Evolutionary conservation across 352 stramenopile species (phyloP).

Genomic region (Phytophthora aleatoria): DNA sequence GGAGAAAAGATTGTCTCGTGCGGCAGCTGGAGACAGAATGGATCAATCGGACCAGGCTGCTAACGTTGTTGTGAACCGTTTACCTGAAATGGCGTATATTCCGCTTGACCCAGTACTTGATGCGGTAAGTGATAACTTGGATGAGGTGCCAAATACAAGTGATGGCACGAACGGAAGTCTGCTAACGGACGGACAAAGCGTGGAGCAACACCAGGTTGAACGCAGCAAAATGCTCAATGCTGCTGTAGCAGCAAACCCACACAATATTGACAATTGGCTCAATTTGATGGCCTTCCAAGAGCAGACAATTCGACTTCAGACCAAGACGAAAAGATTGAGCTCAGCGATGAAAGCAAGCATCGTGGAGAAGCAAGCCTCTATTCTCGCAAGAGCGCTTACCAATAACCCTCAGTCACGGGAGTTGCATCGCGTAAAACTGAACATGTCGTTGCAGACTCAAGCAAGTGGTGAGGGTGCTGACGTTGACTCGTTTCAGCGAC

Average conservation of each 20-base stretch:
- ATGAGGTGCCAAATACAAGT: slow-evolving; percentile 4
- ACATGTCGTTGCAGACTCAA: slow-evolving; percentile 42
- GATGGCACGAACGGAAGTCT: slow-evolving; percentile 33
- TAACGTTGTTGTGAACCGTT: neutral
- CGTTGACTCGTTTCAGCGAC: slow-evolving; percentile 32
- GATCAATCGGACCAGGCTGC: slow-evolving; percentile 2
- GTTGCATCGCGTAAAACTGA: slow-evolving; percentile 56
- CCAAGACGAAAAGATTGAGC: slow-evolving; percentile 29
- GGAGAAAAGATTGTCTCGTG: slow-evolving; percentile 47
- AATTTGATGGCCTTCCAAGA: slow-evolving; percentile 81
- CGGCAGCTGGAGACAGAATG: slow-evolving; percentile 3
- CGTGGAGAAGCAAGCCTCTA: slow-evolving; percentile 66
- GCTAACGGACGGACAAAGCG: slow-evolving; percentile 68
- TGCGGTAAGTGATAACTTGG: neutral
- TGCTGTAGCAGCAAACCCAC: slow-evolving; percentile 41
- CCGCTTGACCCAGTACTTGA: slow-evolving; percentile 60
- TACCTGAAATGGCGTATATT: slow-evolving; percentile 60
- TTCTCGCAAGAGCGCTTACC: slow-evolving; percentile 58
- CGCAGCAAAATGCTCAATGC: slow-evolving; percentile 58
- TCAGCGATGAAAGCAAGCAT: slow-evolving; percentile 38
- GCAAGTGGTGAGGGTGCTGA: slow-evolving; percentile 22
- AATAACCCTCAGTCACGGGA: slow-evolving; percentile 53
- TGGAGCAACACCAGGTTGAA: slow-evolving; percentile 68
- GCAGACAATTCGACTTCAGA: slow-evolving; percentile 48
- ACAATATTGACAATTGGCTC: slow-evolving; percentile 59